Evolutionary conservation across 176 grass and related monocot genomes (phyloP).

Genomic region (Raddia distichophylla): DNA sequence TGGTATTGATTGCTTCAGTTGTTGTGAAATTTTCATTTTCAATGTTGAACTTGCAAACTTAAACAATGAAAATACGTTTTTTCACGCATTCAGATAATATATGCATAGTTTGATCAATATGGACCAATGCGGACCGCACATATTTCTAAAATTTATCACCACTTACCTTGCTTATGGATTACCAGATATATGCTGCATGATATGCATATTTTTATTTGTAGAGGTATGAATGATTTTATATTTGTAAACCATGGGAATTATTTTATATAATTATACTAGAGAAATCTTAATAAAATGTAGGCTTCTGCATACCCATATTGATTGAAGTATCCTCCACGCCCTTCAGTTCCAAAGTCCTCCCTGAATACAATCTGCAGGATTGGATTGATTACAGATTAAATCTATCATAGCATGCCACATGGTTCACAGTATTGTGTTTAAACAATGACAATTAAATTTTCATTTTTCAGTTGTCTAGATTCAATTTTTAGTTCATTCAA

Average conservation of each 20-base stretch:
- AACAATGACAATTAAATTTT: neutral
- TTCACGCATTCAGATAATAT: conserved; percentile 20
- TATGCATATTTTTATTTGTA: conserved; percentile 27
- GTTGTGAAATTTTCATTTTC: conserved; percentile 9
- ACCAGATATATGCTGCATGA: neutral
- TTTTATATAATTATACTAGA: conserved; percentile 26
- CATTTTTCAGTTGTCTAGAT: conserved; percentile 2
- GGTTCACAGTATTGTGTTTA: conserved; percentile 16
- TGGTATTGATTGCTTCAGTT: conserved; percentile 21
- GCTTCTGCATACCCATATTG: conserved; percentile 82
- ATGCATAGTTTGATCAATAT: conserved; percentile 14
- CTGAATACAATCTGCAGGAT: conserved; percentile 96
- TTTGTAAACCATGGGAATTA: conserved; percentile 17
- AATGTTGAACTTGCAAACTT: neutral
- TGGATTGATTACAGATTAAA: conserved; percentile 29
- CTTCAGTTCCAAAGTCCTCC: conserved; percentile 95
- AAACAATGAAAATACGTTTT: neutral
- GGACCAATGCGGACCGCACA: neutral
- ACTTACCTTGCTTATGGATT: conserved; percentile 2
- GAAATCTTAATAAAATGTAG: conserved; percentile 29
- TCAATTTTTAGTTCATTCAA: conserved; percentile 28
- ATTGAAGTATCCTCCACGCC: conserved; percentile 95
- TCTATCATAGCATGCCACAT: conserved; percentile 15
- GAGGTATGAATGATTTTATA: conserved; percentile 6
- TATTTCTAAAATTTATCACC: conserved; percentile 16